Evolutionary conservation across 495 filamentous ascomycete genomes (phyloP), one percentile per base, ranked within the genome.

Genomic region (Penicillium robsamsonii): DNA sequence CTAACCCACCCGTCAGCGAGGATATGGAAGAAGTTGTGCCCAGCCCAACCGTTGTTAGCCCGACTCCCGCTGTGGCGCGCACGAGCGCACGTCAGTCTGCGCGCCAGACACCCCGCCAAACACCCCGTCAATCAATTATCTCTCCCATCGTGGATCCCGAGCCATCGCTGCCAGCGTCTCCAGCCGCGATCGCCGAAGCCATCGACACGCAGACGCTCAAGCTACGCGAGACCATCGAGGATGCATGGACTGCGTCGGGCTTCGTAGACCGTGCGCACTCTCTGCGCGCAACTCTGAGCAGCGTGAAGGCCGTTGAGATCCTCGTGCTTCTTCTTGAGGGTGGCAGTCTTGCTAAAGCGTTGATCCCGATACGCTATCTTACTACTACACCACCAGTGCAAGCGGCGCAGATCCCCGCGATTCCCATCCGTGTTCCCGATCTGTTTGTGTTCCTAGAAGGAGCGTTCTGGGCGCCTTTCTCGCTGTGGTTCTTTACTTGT

Each of bases 381-480:
- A 84, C 87, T 70, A 88, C 82, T 50, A 74, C 90, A 55, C 89
- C 89, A 10, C 79, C 84, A 12, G 65, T 90, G 44, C 64, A 74
- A 5, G 58, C 73, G 0, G 63, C 83, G 22, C 58, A 66, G 0
- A 49, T 67, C 1, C 66, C 72, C 0, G 50, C 64, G 0, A 61
- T 90, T n/a, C 63, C 79, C 6, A 73, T 96, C 54, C 79, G 81
- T 55, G 64, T 92, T 29, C 92, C 93, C 0, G 91, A 98, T 66
- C 70, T 96, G 48, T 96, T 95, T 63, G 71, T 85, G 2, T 71
- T 97, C n/a, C 68, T 96, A 9, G 90, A 87, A 3, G 66, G 79
- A 27, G 76, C 75, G 1, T 97, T 96, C 78, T 98, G 94, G 94
- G 82, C 79, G 0, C 87, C 92, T 0, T 83, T 89, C 30, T 75